phyloP scores from a whole-genome alignment of 1,139 yeast genomes.

The Pneumocystis murina region DNA sequence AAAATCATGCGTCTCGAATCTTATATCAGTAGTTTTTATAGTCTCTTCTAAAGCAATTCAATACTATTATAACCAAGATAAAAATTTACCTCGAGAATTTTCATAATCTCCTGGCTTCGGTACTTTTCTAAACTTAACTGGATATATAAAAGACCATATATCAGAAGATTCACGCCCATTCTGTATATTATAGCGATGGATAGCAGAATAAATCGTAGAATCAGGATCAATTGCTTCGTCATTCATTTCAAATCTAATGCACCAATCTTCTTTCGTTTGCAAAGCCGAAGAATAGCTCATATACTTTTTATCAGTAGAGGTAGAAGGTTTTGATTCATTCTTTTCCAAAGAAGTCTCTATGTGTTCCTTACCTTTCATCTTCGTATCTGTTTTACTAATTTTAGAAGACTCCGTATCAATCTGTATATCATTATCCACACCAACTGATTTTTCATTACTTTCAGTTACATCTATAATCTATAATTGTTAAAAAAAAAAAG shows the following conservation, averaged over 20 bases:
- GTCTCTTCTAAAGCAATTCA: not conserved
- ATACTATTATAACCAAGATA: not conserved
- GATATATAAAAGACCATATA: conserved; percentile 29
- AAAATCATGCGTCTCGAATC: conserved; percentile 21
- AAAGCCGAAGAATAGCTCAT: conserved; percentile 13
- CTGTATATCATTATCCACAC: not conserved
- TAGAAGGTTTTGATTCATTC: not conserved
- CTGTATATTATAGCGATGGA: conserved; percentile 13
- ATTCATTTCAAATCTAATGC: conserved; percentile 47
- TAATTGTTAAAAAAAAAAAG: not conserved
- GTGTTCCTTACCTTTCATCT: not conserved
- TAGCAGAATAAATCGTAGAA: conserved; percentile 67
- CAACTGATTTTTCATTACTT: not conserved
- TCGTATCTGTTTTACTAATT: not conserved
- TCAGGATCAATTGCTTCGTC: conserved; percentile 51
- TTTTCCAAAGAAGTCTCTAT: not conserved
- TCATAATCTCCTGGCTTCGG: not conserved
- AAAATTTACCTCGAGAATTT: not conserved
- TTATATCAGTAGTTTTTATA: conserved; percentile 22
- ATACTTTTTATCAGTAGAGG: conserved; percentile 1
- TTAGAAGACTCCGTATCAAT: conserved; percentile 1
- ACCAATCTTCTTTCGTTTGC: conserved; percentile 24
- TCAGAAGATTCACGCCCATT: not conserved
- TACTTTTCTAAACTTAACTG: conserved; percentile 38
- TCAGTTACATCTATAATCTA: not conserved